Evolutionary conservation across 768 basidiomycete species (phyloP).

Genomic region (Agrocybe pediades): DNA sequence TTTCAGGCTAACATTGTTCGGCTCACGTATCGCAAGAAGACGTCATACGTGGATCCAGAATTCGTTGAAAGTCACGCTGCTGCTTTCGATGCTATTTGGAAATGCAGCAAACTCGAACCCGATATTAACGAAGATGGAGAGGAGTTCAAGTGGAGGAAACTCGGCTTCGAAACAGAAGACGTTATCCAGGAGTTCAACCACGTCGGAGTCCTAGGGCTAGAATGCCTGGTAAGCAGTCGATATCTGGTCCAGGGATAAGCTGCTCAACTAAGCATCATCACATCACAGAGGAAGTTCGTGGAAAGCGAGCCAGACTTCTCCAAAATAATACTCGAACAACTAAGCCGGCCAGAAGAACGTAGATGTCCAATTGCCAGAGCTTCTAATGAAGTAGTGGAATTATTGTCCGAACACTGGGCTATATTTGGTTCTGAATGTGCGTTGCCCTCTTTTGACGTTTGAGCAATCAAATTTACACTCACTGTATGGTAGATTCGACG

Average conservation of each 20-base stretch:
- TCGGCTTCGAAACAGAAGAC: slow-evolving; percentile 80
- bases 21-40: slow-evolving; percentile 80
- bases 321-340: slow-evolving; percentile 80
- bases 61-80: slow-evolving; percentile 57
- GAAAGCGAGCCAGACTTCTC: slow-evolving; percentile 74
- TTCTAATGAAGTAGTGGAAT: slow-evolving; percentile 83
- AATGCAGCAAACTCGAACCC: slow-evolving; percentile 54
- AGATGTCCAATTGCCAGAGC: slow-evolving; percentile 83
- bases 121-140: slow-evolving; percentile 51
- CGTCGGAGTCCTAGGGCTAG: slow-evolving; percentile 79
- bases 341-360: slow-evolving; percentile 69
- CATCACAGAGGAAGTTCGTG: slow-evolving; percentile 63
- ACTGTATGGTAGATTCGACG: slow-evolving; percentile 59
- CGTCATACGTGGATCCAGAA: slow-evolving; percentile 72
- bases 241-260: background rate
- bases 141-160: slow-evolving; percentile 67
- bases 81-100: slow-evolving; percentile 71
- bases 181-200: slow-evolving; percentile 75
- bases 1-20: slow-evolving; percentile 87
- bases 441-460: slow-evolving; percentile 25
- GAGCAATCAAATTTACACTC: background rate
- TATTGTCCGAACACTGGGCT: slow-evolving; percentile 83
- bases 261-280: background rate
- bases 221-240: slow-evolving; percentile 65
- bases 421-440: slow-evolving; percentile 85